Evolutionary conservation across 2,329 filamentous ascomycete genomes (phyloP).

Genomic region (Alternaria infectoria): DNA sequence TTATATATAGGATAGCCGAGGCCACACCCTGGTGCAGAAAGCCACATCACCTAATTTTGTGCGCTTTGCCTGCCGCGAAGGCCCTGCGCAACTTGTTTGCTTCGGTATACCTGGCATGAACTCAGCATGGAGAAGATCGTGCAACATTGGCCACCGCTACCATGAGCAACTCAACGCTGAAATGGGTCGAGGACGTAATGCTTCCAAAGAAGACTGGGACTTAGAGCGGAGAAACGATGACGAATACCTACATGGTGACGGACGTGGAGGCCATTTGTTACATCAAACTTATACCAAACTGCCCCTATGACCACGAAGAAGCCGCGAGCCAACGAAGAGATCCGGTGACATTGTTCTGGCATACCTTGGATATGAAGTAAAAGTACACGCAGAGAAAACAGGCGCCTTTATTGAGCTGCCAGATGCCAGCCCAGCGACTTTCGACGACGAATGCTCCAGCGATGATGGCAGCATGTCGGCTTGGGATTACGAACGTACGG

Average conservation of each 20-base stretch:
- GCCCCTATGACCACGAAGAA: not conserved
- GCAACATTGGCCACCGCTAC: not conserved
- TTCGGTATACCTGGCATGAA: not conserved
- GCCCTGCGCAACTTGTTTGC: not conserved
- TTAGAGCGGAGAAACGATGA: not conserved
- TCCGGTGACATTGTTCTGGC: not conserved
- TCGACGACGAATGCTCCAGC: not conserved
- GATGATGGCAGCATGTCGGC: not conserved
- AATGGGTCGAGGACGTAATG: not conserved
- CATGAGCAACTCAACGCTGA: not conserved
- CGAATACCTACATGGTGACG: not conserved
- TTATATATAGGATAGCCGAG: not conserved
- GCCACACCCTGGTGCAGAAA: not conserved
- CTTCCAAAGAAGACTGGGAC: not conserved
- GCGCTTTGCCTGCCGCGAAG: not conserved
- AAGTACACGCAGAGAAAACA: rapidly evolving
- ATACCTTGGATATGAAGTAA: not conserved
- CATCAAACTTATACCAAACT: not conserved
- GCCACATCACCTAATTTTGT: not conserved
- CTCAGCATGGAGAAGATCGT: not conserved
- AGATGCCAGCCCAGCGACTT: not conserved
- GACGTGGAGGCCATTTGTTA: not conserved
- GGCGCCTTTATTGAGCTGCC: not conserved
- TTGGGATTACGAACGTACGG: not conserved
- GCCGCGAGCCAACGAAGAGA: not conserved